phyloP scores from a whole-genome alignment of 139 green algal genomes.

The Chlorella vulgaris region DNA sequence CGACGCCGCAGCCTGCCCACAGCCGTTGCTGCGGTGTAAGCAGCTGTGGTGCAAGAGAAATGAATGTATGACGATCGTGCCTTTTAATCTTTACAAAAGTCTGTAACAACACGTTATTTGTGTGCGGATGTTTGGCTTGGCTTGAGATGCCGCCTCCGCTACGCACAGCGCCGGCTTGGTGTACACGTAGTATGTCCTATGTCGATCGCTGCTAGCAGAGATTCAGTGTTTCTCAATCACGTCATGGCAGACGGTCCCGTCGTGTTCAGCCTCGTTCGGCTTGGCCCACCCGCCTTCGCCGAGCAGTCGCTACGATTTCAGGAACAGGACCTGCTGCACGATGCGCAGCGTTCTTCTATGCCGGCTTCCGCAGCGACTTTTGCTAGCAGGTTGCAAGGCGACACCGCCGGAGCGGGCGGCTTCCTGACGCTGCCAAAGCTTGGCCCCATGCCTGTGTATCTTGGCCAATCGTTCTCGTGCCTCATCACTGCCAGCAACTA shows the following conservation, averaged over 20 bases:
- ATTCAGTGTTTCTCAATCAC: no score
- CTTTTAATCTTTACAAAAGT: no score
- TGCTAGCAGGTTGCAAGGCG: neutral
- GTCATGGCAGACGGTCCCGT: neutral
- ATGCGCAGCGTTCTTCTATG: neutral
- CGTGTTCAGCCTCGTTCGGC: neutral
- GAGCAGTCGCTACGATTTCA: neutral
- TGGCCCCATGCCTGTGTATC: slow-evolving; percentile 1
- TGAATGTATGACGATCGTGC: no score
- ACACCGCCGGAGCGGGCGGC: neutral
- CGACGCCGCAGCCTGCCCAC: no score
- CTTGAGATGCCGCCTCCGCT: no score
- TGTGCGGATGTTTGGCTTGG: no score
- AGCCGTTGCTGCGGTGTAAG: no score
- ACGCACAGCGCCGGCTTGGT: no score
- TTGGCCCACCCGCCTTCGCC: neutral
- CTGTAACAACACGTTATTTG: no score
- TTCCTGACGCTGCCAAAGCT: slow-evolving; percentile 27
- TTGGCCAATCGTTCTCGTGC: slow-evolving; percentile 22
- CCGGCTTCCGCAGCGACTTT: neutral
- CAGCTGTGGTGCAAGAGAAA: no score
- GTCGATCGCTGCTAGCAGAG: neutral
- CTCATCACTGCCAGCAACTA: slow-evolving; percentile 24
- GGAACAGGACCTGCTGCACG: neutral
- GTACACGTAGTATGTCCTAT: no score